These are phyloP conservation scores for Ilex asprella DNA, from an alignment of 257 asterid species.

Conservation along the genomic window DNA sequence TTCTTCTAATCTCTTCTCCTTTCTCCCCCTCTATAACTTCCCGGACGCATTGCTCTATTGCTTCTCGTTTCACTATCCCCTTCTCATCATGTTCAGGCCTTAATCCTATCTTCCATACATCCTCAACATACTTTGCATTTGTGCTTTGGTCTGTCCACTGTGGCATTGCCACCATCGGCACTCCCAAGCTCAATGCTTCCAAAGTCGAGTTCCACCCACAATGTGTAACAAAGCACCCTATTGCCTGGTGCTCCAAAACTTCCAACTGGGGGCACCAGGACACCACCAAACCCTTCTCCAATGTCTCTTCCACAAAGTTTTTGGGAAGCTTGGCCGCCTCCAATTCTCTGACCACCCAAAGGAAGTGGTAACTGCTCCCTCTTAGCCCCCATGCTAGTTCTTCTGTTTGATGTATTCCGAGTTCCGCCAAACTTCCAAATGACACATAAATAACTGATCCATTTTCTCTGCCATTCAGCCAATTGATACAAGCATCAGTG, in stretches of 20 bases:
- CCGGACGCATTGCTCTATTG: slow-evolving; percentile 14
- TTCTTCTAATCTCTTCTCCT: slow-evolving; percentile 23
- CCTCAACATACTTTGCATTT: slow-evolving; percentile 28
- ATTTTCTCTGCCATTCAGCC: slow-evolving; percentile 27
- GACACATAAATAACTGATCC: slow-evolving; percentile 31
- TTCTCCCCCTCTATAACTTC: slow-evolving; percentile 27
- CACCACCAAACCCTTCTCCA: slow-evolving; percentile 7
- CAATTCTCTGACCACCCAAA: slow-evolving; percentile 34
- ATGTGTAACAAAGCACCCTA: slow-evolving; percentile 41
- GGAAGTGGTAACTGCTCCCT: slow-evolving; percentile 20
- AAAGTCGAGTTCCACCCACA: slow-evolving; percentile 60
- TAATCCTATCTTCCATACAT: slow-evolving; percentile 40
- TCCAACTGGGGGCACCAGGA: slow-evolving; percentile 25
- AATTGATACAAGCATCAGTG: slow-evolving; percentile 17
- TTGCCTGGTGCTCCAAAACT: slow-evolving; percentile 22
- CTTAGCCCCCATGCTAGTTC: slow-evolving; percentile 29
- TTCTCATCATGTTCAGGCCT: slow-evolving; percentile 18
- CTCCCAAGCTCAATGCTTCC: slow-evolving; percentile 36
- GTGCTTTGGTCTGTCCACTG: slow-evolving; percentile 43
- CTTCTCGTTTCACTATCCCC: slow-evolving; percentile 29
- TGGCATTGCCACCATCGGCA: slow-evolving; percentile 36
- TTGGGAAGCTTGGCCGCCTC: slow-evolving; percentile 16
- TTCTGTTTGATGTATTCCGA: slow-evolving; percentile 12
- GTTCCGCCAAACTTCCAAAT: slow-evolving; percentile 29
- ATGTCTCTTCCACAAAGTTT: slow-evolving; percentile 12